Base-by-base conservation (phyloP, 345 rosid species). In the Clarkia xantiana region DNA sequence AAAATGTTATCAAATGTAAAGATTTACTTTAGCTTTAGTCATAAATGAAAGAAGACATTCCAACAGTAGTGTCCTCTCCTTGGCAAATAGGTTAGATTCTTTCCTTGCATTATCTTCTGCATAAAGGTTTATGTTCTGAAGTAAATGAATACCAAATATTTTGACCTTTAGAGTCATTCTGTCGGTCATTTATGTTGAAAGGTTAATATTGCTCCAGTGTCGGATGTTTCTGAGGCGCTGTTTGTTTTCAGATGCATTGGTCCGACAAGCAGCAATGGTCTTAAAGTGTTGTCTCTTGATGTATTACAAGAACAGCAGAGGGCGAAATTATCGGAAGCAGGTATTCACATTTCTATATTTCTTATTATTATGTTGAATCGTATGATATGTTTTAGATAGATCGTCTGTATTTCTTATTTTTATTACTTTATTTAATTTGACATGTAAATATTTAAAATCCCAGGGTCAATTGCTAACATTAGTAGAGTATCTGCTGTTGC, bases 321-420 rank as follows among this genome's bases (percentile, higher is more conserved):
- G 99, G 53, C 73, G 95, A 42, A 82, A 80, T 66, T 87, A 84
- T 62, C 90, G 96, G 49, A 87, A 67, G 69, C 96, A 93, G 99
- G 98, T 91, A 59, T 40, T 16, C 49, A 39, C 19, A 44, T 10
- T 16, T 47, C 45, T 23, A 40, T 12, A 56, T 15, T 58, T 15
- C 25, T 6, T 0, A 47, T 12, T 9, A 0, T 18, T 7, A 29
- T 25, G 36, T 9, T 11, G 14, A 22, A 14, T 20, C n/a, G n/a
- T 25, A 25, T 49, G 18, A 5, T 13, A 7, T 47, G 10, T 10
- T 22, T 47, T 8, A 20, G 7, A 19, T n/a, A 20, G n/a, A 14
- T 14, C 14, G 22, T 17, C 11, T 15, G 2, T 39, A 25, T 18
- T 40, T 40, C 7, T 18, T 11, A 8, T 19, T 29, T 25, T 5